These are phyloP conservation scores for Nigrospora osmanthi DNA, from an alignment of 2,329 filamentous ascomycete species.

Conservation along the genomic window DNA sequence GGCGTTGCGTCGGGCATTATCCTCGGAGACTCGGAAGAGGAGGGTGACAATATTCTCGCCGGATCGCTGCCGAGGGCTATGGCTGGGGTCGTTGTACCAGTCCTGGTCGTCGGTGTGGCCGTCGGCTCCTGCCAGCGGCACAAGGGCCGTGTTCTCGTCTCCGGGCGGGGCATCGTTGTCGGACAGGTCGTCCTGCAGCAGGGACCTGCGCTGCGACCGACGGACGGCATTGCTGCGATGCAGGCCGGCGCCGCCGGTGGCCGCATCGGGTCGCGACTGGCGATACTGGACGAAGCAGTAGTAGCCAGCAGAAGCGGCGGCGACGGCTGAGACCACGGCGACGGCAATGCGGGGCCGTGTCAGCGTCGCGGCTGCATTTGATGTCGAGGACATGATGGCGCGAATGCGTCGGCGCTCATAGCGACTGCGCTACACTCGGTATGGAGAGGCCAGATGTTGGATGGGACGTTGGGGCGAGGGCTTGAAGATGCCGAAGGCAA, in stretches of 20 bases:
- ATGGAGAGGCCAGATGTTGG: not conserved
- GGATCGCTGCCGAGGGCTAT: constrained; percentile 35
- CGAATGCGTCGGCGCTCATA: constrained; percentile 14
- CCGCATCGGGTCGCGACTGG: constrained; percentile 13
- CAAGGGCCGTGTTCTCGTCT: constrained; percentile 37
- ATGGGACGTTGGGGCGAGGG: not conserved
- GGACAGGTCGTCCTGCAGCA: constrained; percentile 24
- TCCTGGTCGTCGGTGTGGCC: constrained; percentile 32
- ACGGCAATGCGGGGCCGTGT: constrained; percentile 48
- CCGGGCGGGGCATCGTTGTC: constrained; percentile 27
- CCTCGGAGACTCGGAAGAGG: constrained; percentile 87
- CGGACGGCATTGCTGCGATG: constrained; percentile 63
- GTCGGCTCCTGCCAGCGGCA: not conserved
- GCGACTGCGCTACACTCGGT: constrained; percentile 7
- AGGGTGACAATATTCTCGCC: constrained; percentile 80
- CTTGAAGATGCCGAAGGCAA: too few relatives aligned
- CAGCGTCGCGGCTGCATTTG: constrained; percentile 44
- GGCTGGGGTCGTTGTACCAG: constrained; percentile 41
- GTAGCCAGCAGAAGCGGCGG: constrained; percentile 50
- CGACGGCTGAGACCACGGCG: constrained; percentile 45
- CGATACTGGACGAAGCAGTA: constrained; percentile 25
- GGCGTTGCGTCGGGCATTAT: constrained; percentile 79
- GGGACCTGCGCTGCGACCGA: constrained; percentile 31
- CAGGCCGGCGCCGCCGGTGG: constrained; percentile 29
- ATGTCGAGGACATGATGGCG: constrained; percentile 37